Base-by-base conservation (phyloP, 352 stramenopile species). In the Pythium folliculosum region DNA sequence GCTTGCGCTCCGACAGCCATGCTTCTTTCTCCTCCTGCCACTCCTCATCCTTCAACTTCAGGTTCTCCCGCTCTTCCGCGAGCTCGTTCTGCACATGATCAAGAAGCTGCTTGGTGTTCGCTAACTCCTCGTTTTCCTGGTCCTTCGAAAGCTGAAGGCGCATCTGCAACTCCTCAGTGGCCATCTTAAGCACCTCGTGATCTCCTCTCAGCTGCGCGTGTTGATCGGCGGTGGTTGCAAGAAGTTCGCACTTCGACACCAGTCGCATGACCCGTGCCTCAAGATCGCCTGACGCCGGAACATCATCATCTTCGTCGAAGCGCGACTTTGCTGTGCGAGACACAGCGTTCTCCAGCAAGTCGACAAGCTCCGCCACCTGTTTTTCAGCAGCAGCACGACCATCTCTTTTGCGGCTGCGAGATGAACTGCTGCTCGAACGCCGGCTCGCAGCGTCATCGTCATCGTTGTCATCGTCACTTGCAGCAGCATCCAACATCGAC, bases 181-280 rank as follows among this genome's bases (percentile, higher is more conserved):
- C 75, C 71, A 82, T 74, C 43, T 79, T 70, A n/a, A 83, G 60
- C 32, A 74, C 35, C 47, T 78, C 58, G 25, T 89, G 78, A 44
- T 80, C 77, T 19, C 81, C 70, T 7, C 70, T 30, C n/a, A 74
- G 57, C 51, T 51, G 13, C 56, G 69, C 70, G 22, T 69, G 60
- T 30, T 79, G 52, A 27, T 60, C 16, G 7, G 73, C 74, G 22
- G 53, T 40, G 3, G 66, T 48, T 55, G 73, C 70, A 38, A 88
- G 53, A 3, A 47, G 56, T 38, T 68, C 67, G 21, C 82, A 71
- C 13, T 86, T 71, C 13, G 51, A 38, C 30, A 86, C 58, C 5
- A 87, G 37, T 17, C 76, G 75, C 45, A 61, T 60, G 21, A 77
- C 30, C 19, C 65, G 65, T 12, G 38, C 40, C 12, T 71, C 56